Conservation (phyloP, 305 asterid genomes). For the Fraxinus velutina region DNA sequence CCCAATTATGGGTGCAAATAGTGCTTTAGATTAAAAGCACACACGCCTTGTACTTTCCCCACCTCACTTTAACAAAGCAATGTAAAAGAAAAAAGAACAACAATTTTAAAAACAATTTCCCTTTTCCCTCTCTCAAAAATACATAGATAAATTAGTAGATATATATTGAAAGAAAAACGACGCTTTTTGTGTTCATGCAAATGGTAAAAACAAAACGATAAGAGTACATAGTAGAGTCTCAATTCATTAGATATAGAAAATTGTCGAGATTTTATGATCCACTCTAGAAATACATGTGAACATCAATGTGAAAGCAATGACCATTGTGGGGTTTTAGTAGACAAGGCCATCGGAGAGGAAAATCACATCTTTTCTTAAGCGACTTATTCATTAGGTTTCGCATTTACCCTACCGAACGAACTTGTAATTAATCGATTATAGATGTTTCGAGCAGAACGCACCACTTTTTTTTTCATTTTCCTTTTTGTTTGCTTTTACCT, state of each 20-base stretch:
- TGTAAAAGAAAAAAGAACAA: not conserved
- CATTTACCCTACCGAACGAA: not conserved
- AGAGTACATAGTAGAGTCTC: not conserved
- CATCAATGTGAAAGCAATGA: not conserved
- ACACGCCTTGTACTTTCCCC: conserved; percentile 47
- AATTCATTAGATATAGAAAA: not conserved
- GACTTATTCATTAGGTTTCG: not conserved
- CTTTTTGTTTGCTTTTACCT: conserved; percentile 29
- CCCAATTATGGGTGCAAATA: conserved; percentile 37
- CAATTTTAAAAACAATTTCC: not conserved
- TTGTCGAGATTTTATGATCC: not conserved
- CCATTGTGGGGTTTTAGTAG: not conserved
- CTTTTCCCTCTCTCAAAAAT: not conserved
- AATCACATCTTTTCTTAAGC: not conserved
- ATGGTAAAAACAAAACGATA: not conserved
- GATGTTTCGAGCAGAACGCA: not conserved
- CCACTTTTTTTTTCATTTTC: not conserved
- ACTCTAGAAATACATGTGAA: not conserved
- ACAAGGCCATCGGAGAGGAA: not conserved
- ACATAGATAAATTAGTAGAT: not conserved
- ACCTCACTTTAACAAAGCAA: conserved; percentile 35
- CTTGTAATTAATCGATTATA: not conserved
- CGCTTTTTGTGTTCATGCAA: not conserved
- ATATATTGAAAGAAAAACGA: not conserved
- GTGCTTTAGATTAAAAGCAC: conserved; percentile 38